Evolutionary conservation across 1,284 basidiomycete genomes (phyloP).

Genomic region (Ceratobasidium sp.): DNA sequence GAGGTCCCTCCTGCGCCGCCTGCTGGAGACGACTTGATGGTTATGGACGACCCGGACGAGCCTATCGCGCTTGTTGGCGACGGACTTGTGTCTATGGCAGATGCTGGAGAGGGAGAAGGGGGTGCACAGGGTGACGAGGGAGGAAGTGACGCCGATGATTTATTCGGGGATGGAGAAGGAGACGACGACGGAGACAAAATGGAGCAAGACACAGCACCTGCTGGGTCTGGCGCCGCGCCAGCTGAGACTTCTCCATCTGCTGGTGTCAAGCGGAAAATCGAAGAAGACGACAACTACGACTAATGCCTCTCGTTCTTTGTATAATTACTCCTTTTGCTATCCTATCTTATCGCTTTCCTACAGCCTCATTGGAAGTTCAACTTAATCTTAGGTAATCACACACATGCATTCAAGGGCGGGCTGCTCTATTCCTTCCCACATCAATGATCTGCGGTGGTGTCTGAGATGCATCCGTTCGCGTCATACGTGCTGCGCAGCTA

Average conservation of each 20-base stretch:
- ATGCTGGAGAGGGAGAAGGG: constrained; percentile 64
- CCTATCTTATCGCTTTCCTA: constrained; percentile 15
- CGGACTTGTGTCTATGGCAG: constrained; percentile 45
- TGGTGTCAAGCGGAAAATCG: constrained; percentile 75
- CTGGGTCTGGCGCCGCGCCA: constrained; percentile 54
- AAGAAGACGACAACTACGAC: constrained; percentile 89
- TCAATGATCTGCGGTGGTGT: background rate
- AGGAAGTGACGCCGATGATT: constrained; percentile 47
- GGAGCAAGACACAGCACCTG: constrained; percentile 54
- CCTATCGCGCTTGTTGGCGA: constrained; percentile 45
- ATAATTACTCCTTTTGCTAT: constrained; percentile 34
- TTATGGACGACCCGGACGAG: constrained; percentile 45
- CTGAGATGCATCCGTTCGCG: constrained; percentile 82
- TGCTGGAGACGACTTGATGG: constrained; percentile 23
- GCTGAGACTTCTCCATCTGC: constrained; percentile 58
- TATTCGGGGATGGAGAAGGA: constrained; percentile 48
- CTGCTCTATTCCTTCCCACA: constrained; percentile 30
- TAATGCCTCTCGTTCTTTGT: constrained; percentile 54
- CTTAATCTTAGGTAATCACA: constrained; percentile 18
- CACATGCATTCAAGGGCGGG: background rate
- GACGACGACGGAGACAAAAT: constrained; percentile 49
- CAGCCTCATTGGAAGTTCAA: background rate
- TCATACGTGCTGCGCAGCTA: constrained; percentile 91
- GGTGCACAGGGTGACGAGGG: constrained; percentile 58
- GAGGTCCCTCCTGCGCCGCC: constrained; percentile 31